Base-by-base conservation (phyloP, 768 basidiomycete genomes). In the Tricholomella constricta region DNA sequence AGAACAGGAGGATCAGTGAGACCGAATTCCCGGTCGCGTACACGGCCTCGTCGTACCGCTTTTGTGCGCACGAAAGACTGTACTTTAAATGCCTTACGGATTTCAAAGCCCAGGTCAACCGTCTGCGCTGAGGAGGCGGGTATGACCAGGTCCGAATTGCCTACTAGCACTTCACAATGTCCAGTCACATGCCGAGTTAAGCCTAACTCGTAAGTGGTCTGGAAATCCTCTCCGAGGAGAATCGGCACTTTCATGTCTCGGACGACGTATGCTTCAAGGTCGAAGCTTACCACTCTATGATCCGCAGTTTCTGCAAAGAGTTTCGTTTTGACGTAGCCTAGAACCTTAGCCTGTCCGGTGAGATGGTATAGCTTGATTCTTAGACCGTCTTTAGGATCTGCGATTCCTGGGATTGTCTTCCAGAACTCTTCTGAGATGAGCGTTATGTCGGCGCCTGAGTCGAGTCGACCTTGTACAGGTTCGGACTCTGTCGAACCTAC, bases 181-280 rank as follows among this genome's bases (percentile, higher is more conserved):
- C 58, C 61, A 1, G 44, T 22, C 0, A 51, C 35, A 25, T 48
- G 56, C 1, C 56, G 48, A 2, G 25, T 53, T 7, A 48, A 32
- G 2, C 35, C 35, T 12, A 48, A 23, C 17, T 48, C 32, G 29
- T 72, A 73, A 31, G 69, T 65, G 54, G 70, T 69, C 4, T 68
- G 40, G 35, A 65, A 69, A 32, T 70, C 69, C 36, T 70, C 68
- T 3, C 70, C 70, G 5, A 72, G 48, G 34, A 72, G 65, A 22
- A 72, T 62, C 0, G 63, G 63, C 0, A 65, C 62, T 0, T 62
- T 51, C 68, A 69, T 69, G 12, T 63, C 64, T n/a, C 62, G 59
- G 10, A 70, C 65, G 0, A 71, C 62, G 34, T 71, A 71, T 0
- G 68, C 67, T 26, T 71, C 69, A 0, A 69, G 50, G 8, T 48